Evolutionary conservation across 306 rosid genomes (phyloP).

Genomic region (Sicyos edulis): DNA sequence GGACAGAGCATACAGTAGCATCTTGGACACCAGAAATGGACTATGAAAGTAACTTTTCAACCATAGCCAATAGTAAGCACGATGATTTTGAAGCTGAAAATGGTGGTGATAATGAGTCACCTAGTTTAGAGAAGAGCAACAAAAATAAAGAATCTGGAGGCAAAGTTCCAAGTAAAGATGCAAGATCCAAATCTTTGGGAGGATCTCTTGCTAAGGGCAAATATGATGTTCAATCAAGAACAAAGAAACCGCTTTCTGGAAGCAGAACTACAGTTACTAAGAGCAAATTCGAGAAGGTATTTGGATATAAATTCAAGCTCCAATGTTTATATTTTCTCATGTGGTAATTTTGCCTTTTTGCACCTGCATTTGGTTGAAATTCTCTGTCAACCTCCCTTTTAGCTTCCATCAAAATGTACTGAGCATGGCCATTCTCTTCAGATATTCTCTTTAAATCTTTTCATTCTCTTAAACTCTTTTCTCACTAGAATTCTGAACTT

Average conservation of each 20-base stretch:
- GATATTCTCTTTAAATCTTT: neutral
- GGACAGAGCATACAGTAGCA: constrained; percentile 39
- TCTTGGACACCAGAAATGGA: constrained; percentile 90
- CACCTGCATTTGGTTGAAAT: neutral
- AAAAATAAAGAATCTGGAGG: constrained; percentile 41
- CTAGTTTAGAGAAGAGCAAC: constrained; percentile 23
- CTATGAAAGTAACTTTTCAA: constrained; percentile 41
- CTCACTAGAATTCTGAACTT: neutral
- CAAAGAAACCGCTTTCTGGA: constrained; percentile 47
- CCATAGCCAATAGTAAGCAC: constrained; percentile 38
- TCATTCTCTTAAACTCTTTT: neutral
- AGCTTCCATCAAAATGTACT: constrained; percentile 7
- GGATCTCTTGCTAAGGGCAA: constrained; percentile 53
- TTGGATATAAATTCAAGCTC: constrained; percentile 18
- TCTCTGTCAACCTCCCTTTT: neutral
- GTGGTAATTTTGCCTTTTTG: neutral
- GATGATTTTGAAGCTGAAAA: constrained; percentile 27
- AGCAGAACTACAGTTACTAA: constrained; percentile 42
- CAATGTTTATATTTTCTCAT: neutral
- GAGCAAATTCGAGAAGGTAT: constrained; percentile 70
- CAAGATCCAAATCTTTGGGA: constrained; percentile 48
- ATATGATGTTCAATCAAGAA: constrained; percentile 47
- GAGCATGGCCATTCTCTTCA: neutral
- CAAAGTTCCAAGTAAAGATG: constrained; percentile 50
- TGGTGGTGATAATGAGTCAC: constrained; percentile 28